Evolutionary conservation across 2,329 filamentous ascomycete species (phyloP).

Genomic region (Neofusicoccum ribis): DNA sequence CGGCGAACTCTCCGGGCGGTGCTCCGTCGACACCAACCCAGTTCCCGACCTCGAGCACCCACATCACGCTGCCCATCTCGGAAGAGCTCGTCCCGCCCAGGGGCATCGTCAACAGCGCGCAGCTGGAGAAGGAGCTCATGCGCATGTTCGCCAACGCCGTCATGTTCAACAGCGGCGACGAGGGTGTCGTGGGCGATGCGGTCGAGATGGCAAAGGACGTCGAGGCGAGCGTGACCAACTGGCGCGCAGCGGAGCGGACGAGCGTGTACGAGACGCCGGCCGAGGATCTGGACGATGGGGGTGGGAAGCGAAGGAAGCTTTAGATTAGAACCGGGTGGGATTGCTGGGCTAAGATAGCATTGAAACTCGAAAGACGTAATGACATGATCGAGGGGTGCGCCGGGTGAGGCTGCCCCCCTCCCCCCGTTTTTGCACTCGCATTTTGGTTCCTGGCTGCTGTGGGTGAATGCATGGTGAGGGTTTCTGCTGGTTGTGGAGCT

Average conservation of each 20-base stretch:
- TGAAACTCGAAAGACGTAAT: no score
- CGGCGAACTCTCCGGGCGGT: conserved; percentile 58
- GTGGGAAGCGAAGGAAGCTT: conserved; percentile 11
- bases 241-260: conserved; percentile 67
- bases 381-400: no score
- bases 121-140: conserved; percentile 89
- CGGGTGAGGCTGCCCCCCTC: no score
- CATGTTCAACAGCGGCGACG: conserved; percentile 96
- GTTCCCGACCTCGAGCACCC: conserved; percentile 1
- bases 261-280: conserved; percentile 21
- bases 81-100: conserved; percentile 81
- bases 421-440: no score
- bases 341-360: no score
- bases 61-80: conserved; percentile 59
- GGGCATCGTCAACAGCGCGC: conserved; percentile 88
- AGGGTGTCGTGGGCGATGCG: conserved; percentile 84
- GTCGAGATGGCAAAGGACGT: conserved; percentile 88
- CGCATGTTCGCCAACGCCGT: conserved; percentile 98
- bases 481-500: no score
- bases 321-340: not conserved
- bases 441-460: no score
- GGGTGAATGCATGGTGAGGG: no score
- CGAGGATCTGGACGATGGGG: conserved; percentile 26
- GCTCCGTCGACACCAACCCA: conserved; percentile 30
- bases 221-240: conserved; percentile 72